Evolutionary conservation across 371 early-diverging fungal species (phyloP), one percentile per base, ranked within the genome.

Genomic region (Mycotypha africana): DNA sequence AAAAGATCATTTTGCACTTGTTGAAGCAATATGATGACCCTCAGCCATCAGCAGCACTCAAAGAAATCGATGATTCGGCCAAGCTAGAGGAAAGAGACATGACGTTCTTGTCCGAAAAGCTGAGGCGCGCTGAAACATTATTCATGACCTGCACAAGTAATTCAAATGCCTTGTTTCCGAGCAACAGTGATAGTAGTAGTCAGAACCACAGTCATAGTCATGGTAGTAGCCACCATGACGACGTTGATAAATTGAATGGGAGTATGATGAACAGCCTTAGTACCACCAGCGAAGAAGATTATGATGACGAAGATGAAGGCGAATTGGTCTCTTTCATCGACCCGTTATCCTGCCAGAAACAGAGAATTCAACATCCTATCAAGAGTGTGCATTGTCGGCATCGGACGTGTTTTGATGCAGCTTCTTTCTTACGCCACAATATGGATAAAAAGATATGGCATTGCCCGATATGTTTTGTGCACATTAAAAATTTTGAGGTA

Each of bases 401-500:
- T 32, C 43, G 39, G 11, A 32, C 35, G 11, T 57, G 52, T 15
- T 57, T 57, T 47, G 57, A 57, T 39, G 57, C 52, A 9, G 25
- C 39, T 20, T 6, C 14, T 3, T 57, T 57, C 17, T 57, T 57
- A 30, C 42, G 51, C 14, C 42, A 42, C 6, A 32, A 57, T 40
- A 30, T 35, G 12, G 34, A 51, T 32, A 43, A 38, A 30, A 47
- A 51, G 36, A 38, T 46, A 19, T 57, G 57, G 57, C 40, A 51
- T 44, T 57, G 57, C 31, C 57, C 57, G 24, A 47, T 51, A 37
- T 57, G 57, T 31, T 20, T 28, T 25, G 57, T 57, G 21, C 57
- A 57, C 38, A 57, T 57, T n/a, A 57, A 57, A 30, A 42, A 28
- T 28, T 43, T 47, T 6, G 52, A 57, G 38, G 57, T 57, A 47